These are phyloP conservation scores for Aegilops umbellulata DNA, from an alignment of 176 grass and related monocot species.

Conservation along the genomic window DNA sequence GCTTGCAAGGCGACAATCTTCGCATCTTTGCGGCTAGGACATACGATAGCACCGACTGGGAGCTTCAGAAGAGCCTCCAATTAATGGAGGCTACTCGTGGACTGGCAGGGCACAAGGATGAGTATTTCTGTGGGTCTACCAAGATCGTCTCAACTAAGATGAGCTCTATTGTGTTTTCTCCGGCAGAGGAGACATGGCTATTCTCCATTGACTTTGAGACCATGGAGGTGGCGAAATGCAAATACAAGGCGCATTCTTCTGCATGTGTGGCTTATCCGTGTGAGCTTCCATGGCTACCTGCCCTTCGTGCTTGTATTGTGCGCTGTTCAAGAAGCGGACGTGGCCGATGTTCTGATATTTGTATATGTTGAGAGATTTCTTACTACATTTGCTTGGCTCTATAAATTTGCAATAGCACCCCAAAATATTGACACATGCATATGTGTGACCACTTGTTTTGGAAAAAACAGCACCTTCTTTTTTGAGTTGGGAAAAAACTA, in stretches of 20 bases:
- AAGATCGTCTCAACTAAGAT: neutral
- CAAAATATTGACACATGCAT: no score
- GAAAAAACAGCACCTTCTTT: no score
- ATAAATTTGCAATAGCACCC: neutral
- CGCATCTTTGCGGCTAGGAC: neutral
- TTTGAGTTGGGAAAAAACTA: no score
- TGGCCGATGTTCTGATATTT: neutral
- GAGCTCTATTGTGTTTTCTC: neutral
- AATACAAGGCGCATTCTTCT: neutral
- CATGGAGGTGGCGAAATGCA: neutral
- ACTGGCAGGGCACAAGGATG: neutral
- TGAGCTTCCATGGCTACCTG: constrained; percentile 2
- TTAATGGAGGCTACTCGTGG: neutral
- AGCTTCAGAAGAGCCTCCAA: neutral
- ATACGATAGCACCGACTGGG: neutral
- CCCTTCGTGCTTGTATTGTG: neutral
- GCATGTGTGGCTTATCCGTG: neutral
- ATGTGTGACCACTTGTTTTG: no score
- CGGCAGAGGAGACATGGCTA: neutral
- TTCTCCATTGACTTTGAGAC: neutral
- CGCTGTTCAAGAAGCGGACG: neutral
- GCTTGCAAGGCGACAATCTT: neutral
- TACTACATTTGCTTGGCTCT: neutral
- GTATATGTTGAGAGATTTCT: neutral
- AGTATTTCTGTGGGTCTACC: neutral